phyloP scores from a whole-genome alignment of 768 basidiomycete species.

The Lentinus brumalis region DNA sequence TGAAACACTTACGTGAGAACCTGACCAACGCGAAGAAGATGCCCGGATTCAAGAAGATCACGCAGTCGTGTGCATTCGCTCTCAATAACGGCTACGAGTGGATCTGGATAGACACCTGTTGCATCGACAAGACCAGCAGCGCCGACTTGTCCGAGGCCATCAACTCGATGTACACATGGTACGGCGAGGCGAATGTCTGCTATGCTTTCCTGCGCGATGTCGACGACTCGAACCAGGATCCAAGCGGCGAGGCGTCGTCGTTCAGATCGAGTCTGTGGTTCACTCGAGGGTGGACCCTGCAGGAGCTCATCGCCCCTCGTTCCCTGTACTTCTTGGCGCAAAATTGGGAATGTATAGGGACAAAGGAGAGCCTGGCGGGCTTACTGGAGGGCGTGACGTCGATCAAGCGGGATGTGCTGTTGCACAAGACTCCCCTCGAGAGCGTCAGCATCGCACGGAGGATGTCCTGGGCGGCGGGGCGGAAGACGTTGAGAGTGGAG shows the following conservation, averaged over 20 bases:
- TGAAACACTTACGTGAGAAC: not conserved
- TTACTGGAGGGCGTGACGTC: not conserved
- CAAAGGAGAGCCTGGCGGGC: not conserved
- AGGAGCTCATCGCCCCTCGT: slow-evolving; percentile 10
- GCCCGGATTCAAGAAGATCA: not conserved
- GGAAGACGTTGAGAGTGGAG: not conserved
- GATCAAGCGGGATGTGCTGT: not conserved
- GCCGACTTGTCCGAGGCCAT: not conserved
- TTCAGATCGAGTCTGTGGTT: slow-evolving; percentile 2
- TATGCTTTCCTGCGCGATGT: not conserved
- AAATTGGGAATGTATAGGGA: slow-evolving; percentile 2
- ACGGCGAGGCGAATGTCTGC: not conserved
- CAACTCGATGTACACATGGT: not conserved
- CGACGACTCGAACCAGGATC: not conserved
- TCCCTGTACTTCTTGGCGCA: not conserved
- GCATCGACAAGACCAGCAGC: slow-evolving; percentile 4
- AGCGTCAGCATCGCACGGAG: slow-evolving; percentile 3
- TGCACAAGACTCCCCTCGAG: not conserved
- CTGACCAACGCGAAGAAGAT: not conserved
- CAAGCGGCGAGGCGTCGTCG: not conserved
- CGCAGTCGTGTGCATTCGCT: not conserved
- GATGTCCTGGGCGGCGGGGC: slow-evolving; percentile 8
- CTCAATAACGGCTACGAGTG: not conserved
- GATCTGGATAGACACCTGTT: not conserved
- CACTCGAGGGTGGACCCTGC: slow-evolving; percentile 12